Base-by-base conservation (phyloP, 768 basidiomycete species). In the Lanmaoa rubissima region DNA sequence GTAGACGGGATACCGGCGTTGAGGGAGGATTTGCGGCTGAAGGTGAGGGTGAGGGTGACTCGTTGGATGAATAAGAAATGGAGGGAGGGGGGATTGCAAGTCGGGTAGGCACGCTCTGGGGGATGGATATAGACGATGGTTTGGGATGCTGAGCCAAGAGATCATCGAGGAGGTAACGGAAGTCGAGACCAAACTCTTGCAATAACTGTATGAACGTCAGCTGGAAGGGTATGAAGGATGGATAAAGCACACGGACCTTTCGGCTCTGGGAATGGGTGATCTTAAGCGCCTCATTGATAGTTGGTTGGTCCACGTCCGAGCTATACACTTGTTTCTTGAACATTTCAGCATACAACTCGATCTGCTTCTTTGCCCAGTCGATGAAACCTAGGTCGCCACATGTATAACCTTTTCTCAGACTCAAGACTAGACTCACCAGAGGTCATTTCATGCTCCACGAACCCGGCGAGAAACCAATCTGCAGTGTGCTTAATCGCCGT, bases 401-500 rank as follows among this genome's bases (percentile, higher is more conserved):
- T 60, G 36, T 53, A 34, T 34, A 50, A 38, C 34, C 4, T 26
- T 46, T 43, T 31, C 12, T 34, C 24, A 51, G 11, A 16, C 11
- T 5, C 21, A 38, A 14, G 9, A 53, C 19, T 11, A 17, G 0
- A 78, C 92, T 60, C 64, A 96, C 96, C 83, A 55, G 93, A 95
- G 0, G 96, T 89, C 59, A 92, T 91, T 61, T 94, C 87, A 68
- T 97, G 94, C 72, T 98, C 97, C 71, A 88, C 91, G 74, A 97
- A 99, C 54, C 93, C 94, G 1, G 89, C 87, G 62, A 98, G 77
- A 72, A 92, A 99, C 97, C 97, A 99, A 73, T 99, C 96, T 14
- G 92, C 92, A 1, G 95, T 97, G 67, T 98, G 93, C 69, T 97
- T 95, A 69, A 99, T 90, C 1, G 92, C 87, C 1, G 94, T 97